Conservation (phyloP, 2,329 filamentous ascomycete genomes). For the Phaeoacremonium minimum region DNA sequence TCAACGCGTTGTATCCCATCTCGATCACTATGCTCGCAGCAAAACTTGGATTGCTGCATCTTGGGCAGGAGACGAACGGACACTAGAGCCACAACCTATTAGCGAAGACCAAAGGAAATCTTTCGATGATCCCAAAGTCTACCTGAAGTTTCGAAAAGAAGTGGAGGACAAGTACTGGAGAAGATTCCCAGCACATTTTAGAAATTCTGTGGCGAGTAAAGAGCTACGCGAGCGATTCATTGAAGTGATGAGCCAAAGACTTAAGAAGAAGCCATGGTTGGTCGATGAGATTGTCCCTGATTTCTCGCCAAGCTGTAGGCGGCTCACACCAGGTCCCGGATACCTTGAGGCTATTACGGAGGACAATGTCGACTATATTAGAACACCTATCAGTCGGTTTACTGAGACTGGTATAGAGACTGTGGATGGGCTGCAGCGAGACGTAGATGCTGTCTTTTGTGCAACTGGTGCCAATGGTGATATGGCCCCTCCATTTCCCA, state of each 20-base stretch:
- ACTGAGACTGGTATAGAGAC: conserved; percentile 58
- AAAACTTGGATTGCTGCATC: conserved; percentile 65
- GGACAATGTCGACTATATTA: conserved; percentile 59
- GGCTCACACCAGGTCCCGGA: conserved; percentile 61
- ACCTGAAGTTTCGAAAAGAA: conserved; percentile 54
- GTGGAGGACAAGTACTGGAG: conserved; percentile 60
- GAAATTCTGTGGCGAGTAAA: conserved; percentile 43
- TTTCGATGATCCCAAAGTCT: conserved; percentile 56
- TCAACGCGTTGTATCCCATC: conserved; percentile 38
- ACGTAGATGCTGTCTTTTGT: conserved; percentile 63
- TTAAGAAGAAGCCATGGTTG: conserved; percentile 51
- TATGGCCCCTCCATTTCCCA: conserved; percentile 55
- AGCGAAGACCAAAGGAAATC: conserved; percentile 46
- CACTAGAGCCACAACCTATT: conserved; percentile 51
- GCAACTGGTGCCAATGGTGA: conserved; percentile 63
- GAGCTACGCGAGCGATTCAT: conserved; percentile 41
- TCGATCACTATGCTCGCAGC: conserved; percentile 63
- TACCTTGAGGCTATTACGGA: conserved; percentile 62
- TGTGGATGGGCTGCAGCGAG: conserved; percentile 47
- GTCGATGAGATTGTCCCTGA: conserved; percentile 53
- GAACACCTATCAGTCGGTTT: conserved; percentile 51
- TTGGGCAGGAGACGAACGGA: conserved; percentile 52
- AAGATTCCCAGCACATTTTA: conserved; percentile 49
- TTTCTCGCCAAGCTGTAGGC: conserved; percentile 60
- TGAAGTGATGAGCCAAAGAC: conserved; percentile 47